Percentiles rank a stretch among this genome's conserved stretches.
phyloP scores from a whole-genome alignment of 1,284 basidiomycete genomes.

The Ustilago nuda region DNA sequence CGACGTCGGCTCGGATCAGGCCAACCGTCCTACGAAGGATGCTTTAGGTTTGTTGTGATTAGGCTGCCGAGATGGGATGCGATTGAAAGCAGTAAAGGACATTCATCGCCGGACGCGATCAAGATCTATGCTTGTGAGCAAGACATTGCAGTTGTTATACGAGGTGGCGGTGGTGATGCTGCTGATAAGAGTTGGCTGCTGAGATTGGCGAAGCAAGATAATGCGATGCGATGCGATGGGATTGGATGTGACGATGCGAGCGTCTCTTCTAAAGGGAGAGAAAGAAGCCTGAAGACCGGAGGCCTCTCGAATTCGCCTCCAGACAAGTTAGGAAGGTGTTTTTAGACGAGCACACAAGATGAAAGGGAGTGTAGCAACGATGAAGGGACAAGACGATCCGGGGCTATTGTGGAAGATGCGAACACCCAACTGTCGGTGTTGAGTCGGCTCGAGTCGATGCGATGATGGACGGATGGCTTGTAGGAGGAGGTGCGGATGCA shows the following conservation, averaged over 20 bases:
- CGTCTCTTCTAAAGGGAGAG: neutral
- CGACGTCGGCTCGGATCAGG: neutral
- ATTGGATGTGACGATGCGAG: too few relatives aligned
- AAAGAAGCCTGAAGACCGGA: neutral
- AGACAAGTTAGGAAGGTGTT: neutral
- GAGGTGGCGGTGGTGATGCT: neutral
- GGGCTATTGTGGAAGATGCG: neutral
- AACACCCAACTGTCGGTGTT: neutral
- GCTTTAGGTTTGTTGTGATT: neutral
- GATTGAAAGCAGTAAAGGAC: neutral
- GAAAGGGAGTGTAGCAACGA: neutral
- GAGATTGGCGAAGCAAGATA: neutral
- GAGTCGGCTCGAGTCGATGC: neutral
- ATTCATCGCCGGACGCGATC: conserved; percentile 24
- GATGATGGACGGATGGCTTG: neutral
- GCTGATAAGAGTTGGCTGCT: neutral
- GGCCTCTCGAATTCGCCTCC: neutral
- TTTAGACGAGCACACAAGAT: neutral
- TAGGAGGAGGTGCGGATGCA: neutral
- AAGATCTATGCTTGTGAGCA: conserved; percentile 22
- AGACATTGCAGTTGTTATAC: conserved; percentile 17
- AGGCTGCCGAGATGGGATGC: neutral
- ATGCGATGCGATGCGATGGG: neutral
- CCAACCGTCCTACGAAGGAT: neutral
- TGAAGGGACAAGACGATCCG: neutral